Evolutionary conservation across 2,329 filamentous ascomycete species (phyloP), one percentile per base, ranked within the genome.

Genomic region (Chlorencoelia australis): DNA sequence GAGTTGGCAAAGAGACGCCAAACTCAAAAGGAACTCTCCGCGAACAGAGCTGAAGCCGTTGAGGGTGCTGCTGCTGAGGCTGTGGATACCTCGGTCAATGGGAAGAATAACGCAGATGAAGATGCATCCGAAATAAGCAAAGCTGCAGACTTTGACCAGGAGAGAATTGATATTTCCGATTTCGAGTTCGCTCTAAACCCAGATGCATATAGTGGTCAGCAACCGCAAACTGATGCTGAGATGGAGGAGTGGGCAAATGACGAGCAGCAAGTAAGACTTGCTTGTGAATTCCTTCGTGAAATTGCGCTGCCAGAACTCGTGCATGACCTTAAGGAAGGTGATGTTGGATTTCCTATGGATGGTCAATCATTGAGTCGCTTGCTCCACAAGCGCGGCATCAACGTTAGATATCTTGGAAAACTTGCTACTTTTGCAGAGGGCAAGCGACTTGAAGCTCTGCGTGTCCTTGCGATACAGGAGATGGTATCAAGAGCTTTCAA

Each of bases 311-410:
- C 89, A n/a, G 75, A 82, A 38, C 69, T 98, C 39, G 64, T 96
- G 40, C 78, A 81, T 44, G 89, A 98, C 53, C 73, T 98, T 40
- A 81, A 82, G 55, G 85, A 94, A 47, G 88, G 86, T 5, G 89
- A 98, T 49, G 81, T 94, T 48, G 91, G 89, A 52, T 96, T 96
- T 67, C 91, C 91, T 9, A 95, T 96, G 86, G 93, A 98, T 52
- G 91, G 91, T n/a, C 75, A 83, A 54, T 95, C 89, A 14, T 69
- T 98, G 40, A 85, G 82, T 52, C 78, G 79, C 47, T 73, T 95
- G 34, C 70, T 98, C 55, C 91, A 98, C 68, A 94, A 94, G 69
- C 84, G 89, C 27, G 91, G 91, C 63, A 88, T 98, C 66, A 98
- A 98, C 65, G 73, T 96, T 44, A 77, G 93, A 54, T 98, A 98